Evolutionary conservation across 306 rosid genomes (phyloP), one percentile per base, ranked within the genome.

Genomic region (Pachyrhizus erosus): DNA sequence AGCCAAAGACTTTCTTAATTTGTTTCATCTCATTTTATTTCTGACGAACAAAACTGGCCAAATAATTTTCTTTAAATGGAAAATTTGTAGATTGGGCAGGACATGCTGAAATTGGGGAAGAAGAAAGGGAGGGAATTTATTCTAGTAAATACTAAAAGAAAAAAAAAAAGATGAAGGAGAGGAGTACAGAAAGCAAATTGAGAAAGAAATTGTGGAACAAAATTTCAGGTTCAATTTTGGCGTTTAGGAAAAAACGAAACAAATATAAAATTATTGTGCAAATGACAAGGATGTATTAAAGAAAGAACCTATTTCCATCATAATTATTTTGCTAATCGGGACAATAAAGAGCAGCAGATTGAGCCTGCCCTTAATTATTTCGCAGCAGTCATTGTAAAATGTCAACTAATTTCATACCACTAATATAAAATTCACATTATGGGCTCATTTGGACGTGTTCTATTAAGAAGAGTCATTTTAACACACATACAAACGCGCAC

Each of bases 1-100:
- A 48, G 27, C 61, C 37, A 11, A 26, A 52, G 0, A 46, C 0
- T 2, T 11, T 40, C 14, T 14, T 61, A 6, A 5, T 40, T 54
- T 67, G 61, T 78, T 52, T 73, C 17, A 13, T 79, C 57, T 34
- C 55, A 7, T 46, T 48, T 46, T 20, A 34, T 66, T 34, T 66
- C 48, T 1, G 2, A 14, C 18, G 2, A n/a, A 31, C n/a, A n/a
- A 76, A 42, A 27, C 23, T 58, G 15, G 29, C 12, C 3, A 26
- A 45, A 4, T 2, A 18, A 29, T 27, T 27, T 27, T 27, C 31
- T 27, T 37, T 58, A 26, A 11, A n/a, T 69, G 48, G 70, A 5
- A 71, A 43, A 33, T 46, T 27, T 18, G 27, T 70, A 43, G 26
- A 58, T 66, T 64, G 42, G 74, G 7, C 43, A 1, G 40, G 49